Evolutionary conservation across 164 flowering plant species (phyloP).

Genomic region (Nymphaea colorata): DNA sequence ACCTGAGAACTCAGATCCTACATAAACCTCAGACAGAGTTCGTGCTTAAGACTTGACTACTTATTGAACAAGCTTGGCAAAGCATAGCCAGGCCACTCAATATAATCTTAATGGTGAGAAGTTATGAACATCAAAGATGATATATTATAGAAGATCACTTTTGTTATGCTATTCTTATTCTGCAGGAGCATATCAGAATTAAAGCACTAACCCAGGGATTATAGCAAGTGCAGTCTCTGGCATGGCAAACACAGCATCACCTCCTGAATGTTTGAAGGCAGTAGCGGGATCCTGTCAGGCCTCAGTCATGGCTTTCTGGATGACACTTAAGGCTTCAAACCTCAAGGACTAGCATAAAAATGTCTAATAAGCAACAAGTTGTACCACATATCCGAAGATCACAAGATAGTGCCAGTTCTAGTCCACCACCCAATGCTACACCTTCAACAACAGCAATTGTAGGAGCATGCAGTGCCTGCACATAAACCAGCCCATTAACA

Average conservation of each 20-base stretch:
- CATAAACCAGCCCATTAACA: background rate
- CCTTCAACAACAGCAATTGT: slow-evolving; percentile 95
- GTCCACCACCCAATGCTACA: slow-evolving; percentile 92
- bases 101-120: too few species aligned
- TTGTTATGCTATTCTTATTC: too few species aligned
- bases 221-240: slow-evolving; percentile 97
- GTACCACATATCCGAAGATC: slow-evolving; percentile 94
- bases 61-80: too few species aligned
- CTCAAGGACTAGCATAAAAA: background rate
- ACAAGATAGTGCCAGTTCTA: slow-evolving; percentile 88
- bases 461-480: slow-evolving; percentile 62
- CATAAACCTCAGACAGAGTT: too few species aligned
- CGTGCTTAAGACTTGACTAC: too few species aligned
- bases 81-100: too few species aligned
- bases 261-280: slow-evolving; percentile 39
- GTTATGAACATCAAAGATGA: too few species aligned
- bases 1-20: too few species aligned
- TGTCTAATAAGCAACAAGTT: slow-evolving; percentile 1
- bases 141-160: too few species aligned
- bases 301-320: background rate
- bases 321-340: background rate
- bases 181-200: background rate
- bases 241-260: slow-evolving; percentile 64
- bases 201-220: slow-evolving; percentile 72
- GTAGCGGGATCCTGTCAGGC: background rate